phyloP scores from a whole-genome alignment of 306 rosid species.

The Lablab purpureus region DNA sequence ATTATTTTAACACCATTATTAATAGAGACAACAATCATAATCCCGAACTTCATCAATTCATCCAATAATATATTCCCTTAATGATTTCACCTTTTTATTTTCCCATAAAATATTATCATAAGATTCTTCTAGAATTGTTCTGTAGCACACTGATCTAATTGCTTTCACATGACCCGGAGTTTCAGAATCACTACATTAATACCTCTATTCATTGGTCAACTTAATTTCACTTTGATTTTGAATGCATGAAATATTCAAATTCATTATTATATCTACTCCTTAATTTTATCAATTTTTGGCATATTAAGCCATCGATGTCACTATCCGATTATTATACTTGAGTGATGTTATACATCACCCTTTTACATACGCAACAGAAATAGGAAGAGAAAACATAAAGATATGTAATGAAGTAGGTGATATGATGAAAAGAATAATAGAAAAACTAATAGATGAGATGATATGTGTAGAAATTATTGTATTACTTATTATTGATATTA shows the following conservation, averaged over 20 bases:
- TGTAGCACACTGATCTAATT: not conserved
- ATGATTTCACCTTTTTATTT: conserved; percentile 24
- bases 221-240: conserved; percentile 6
- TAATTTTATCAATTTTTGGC: not conserved
- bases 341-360: not conserved
- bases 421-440: not conserved
- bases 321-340: not conserved
- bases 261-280: conserved; percentile 23
- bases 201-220: not conserved
- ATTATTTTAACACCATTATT: conserved; percentile 35
- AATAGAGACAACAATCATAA: conserved; percentile 13
- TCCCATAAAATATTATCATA: not conserved
- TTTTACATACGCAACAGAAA: not conserved
- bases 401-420: not conserved
- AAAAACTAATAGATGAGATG: not conserved
- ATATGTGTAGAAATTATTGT: not conserved
- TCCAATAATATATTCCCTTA: conserved; percentile 25
- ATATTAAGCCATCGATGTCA: conserved; percentile 23
- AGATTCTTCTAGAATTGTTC: conserved; percentile 12
- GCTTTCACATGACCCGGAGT: not conserved
- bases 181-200: not conserved
- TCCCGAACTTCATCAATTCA: conserved; percentile 24
- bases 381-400: not conserved
- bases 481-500: not conserved
- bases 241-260: conserved; percentile 14